Base-by-base conservation (phyloP, 2,329 filamentous ascomycete genomes). In the Zarea fungicola region DNA sequence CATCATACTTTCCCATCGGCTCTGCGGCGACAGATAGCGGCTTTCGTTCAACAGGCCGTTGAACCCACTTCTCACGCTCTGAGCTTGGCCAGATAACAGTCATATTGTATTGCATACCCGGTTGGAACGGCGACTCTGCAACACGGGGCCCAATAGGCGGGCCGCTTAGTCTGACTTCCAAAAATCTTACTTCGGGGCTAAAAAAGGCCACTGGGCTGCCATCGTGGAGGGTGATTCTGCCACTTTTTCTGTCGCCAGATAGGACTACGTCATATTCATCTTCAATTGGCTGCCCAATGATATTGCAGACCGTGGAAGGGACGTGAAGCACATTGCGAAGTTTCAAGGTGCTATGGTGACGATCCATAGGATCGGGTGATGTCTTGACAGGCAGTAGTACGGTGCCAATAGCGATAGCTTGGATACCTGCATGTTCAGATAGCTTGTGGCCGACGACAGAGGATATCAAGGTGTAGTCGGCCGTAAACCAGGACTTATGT, bases 241-340 rank as follows among this genome's bases (percentile, higher is more conserved):
- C 42, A 4, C 5, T 7, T 4, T n/a, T 7, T 8, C n/a, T 26
- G 10, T 16, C 16, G 26, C 26, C 18, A 26, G 36, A 7, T 3
- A 39, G 36, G 7, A 2, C 5, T 13, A 25, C 22, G 5, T 29
- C 1, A 37, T 43, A 42, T 19, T 36, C 25, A 2, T 42, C 16
- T 4, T 19, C 11, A 9, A 50, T 25, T 10, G 48, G 43, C 19
- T 8, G 9, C 14, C 49, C 49, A 31, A 52, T 25, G 10, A 52
- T 37, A 26, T 52, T 52, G 28, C 49, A 51, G 10, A 48, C 1
- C 23, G 14, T n/a, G 11, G 11, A 4, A 7, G 49, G 49, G 26
- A 23, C 21, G 23, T 52, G 49, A 3, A 52, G 34, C 19, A 45
- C 49, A 28, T 52, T 48, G 26, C 18, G 37, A 6, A 52, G 40